Evolutionary conservation across 345 rosid species (phyloP), one percentile per base, ranked within the genome.

Genomic region (Acer yangbiense): DNA sequence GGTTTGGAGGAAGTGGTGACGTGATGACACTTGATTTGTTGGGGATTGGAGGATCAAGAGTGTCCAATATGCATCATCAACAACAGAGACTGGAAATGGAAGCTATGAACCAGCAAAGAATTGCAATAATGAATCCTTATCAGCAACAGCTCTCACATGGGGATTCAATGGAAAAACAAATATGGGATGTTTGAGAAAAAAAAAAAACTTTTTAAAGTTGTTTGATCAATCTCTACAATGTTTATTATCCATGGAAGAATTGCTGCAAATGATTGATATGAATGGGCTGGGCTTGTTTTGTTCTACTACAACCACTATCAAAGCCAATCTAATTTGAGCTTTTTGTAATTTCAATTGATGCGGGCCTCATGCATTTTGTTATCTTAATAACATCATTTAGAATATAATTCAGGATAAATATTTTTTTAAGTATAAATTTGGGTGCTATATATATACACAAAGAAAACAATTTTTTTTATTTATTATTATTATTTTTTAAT

Each of bases 11-110:
- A 7, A 62, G 79, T 61, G 82, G 75, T 58, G 86, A 76, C 58
- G 71, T 84, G 89, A 85, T 74, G 81, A 88, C 89, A 0, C 87
- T 79, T 64, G 93, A 91, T 41, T 89, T 89, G 66, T 68, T 91
- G 93, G 95, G 90, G 27, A 81, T 89, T 43, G 93, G 87, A 55
- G 92, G 87, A 21, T 43, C 83, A 18, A 83, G 86, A 21, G 71
- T 74, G 18, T 27, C 60, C 17, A 77, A 60, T 68, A 72, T 87
- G 69, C 88, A 35, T 11, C 13, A 70, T 43, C 80, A 71, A 1
- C 69, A 46, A 21, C 76, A 46, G 50, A 79, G 87, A 41, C 14
- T 82, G 80, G 86, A 82, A 62, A 73, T 87, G 76, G 90, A 82
- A 77, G 90, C 81, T 32, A 78, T 85, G 69, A 82, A 78, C 61